phyloP scores from a whole-genome alignment of 306 rosid genomes.

The Ochetophila trinervis region DNA sequence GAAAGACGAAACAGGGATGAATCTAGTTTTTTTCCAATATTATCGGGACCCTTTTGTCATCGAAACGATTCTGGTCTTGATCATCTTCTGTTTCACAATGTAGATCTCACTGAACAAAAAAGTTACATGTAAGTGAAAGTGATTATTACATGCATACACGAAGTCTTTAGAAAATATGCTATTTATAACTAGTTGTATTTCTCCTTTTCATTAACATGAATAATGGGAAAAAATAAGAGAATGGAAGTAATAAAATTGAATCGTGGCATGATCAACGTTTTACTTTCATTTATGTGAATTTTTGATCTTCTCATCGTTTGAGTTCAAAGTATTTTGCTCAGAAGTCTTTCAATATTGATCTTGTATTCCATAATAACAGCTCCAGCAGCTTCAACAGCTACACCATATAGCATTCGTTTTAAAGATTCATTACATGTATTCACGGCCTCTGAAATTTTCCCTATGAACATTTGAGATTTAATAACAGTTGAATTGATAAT shows the following conservation, averaged over 20 bases:
- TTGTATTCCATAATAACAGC: too few relatives aligned
- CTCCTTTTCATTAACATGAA: conserved; percentile 16
- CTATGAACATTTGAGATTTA: too few relatives aligned
- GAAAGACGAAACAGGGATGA: conserved; percentile 36
- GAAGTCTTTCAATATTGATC: too few relatives aligned
- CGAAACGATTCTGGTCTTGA: conserved; percentile 29
- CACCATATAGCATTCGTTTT: too few relatives aligned
- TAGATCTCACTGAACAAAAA: conserved; percentile 31
- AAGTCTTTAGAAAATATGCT: conserved; percentile 8
- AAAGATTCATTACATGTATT: too few relatives aligned
- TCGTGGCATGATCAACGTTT: neutral
- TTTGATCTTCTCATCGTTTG: neutral
- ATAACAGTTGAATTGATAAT: too few relatives aligned
- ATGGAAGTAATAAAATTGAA: neutral
- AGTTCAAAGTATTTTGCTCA: too few relatives aligned
- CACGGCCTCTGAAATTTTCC: too few relatives aligned
- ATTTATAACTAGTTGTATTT: neutral
- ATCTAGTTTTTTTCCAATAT: conserved; percentile 22
- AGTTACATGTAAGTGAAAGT: conserved; percentile 14
- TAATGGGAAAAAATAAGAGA: conserved; percentile 26
- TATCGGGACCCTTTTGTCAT: conserved; percentile 12
- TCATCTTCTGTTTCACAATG: conserved; percentile 30
- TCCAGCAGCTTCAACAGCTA: too few relatives aligned
- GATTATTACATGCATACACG: neutral
- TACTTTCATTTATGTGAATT: neutral